These are phyloP conservation scores for Podospora fimiseda DNA, from an alignment of 495 filamentous ascomycete species.

Conservation along the genomic window DNA sequence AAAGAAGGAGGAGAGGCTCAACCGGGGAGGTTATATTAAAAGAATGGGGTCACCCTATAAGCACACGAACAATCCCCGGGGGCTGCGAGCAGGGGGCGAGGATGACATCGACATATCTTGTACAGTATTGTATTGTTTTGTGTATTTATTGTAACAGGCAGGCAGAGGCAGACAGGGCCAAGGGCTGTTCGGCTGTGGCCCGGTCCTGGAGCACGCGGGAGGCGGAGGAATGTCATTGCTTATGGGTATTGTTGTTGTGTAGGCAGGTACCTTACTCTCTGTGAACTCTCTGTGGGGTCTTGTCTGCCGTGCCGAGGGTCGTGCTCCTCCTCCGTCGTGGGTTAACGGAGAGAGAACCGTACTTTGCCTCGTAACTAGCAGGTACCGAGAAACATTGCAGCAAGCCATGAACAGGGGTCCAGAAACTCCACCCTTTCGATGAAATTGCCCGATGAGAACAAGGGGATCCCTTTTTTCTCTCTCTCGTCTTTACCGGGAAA, in stretches of 20 bases:
- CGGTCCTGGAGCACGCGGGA: conserved; percentile 5
- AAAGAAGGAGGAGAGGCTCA: too few relatives aligned
- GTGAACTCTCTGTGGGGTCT: not conserved
- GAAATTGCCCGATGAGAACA: conserved; percentile 38
- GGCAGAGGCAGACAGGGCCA: conserved; percentile 3
- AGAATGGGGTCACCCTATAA: conserved; percentile 16
- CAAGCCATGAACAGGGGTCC: not conserved
- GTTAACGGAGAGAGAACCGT: not conserved
- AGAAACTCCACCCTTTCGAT: conserved; percentile 9
- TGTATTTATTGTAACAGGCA: not conserved
- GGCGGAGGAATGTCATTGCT: not conserved
- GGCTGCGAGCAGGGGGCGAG: conserved; percentile 24
- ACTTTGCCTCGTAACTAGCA: too few relatives aligned
- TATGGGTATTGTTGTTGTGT: too few relatives aligned
- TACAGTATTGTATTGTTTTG: not conserved
- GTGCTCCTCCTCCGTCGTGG: not conserved
- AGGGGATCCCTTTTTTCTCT: conserved; percentile 10
- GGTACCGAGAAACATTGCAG: not conserved
- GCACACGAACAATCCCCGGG: conserved; percentile 26
- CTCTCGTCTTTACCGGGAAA: not conserved
- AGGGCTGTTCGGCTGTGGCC: conserved; percentile 7
- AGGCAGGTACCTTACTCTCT: not conserved
- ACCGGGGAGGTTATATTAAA: too few relatives aligned
- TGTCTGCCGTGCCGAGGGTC: not conserved
- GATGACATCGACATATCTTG: conserved; percentile 21